A percentile compares a stretch with the other conserved stretches of the same genome.
Evolutionary conservation across 257 asterid genomes (phyloP).

Genomic region (Penstemon barbatus): DNA sequence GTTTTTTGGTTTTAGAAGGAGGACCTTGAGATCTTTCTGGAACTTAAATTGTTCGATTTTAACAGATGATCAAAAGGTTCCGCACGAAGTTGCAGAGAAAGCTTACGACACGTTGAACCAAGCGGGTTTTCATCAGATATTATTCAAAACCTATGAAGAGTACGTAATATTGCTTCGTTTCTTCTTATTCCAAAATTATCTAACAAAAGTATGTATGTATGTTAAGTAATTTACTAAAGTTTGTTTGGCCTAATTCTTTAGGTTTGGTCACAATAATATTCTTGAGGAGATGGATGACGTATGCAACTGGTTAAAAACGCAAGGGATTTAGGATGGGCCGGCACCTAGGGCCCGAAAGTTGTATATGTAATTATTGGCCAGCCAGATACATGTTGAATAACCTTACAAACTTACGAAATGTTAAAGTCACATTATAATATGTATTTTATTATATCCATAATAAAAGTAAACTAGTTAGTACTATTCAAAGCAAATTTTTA

Average conservation of each 20-base stretch:
- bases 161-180: slow-evolving; percentile 22
- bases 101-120: slow-evolving; percentile 67
- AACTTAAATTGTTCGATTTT: slow-evolving; percentile 15
- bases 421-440: too few relatives aligned
- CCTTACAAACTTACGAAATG: too few relatives aligned
- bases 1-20: too few relatives aligned
- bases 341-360: too few relatives aligned
- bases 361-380: too few relatives aligned
- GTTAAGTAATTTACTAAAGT: neutral
- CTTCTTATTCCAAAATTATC: slow-evolving; percentile 7
- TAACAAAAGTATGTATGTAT: neutral
- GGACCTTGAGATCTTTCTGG: neutral
- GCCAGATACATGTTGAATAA: too few relatives aligned
- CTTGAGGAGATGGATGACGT: slow-evolving; percentile 92
- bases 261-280: slow-evolving; percentile 88
- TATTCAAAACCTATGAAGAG: slow-evolving; percentile 76
- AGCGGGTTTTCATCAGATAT: slow-evolving; percentile 71
- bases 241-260: slow-evolving; percentile 25
- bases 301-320: slow-evolving; percentile 69
- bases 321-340: slow-evolving; percentile 42
- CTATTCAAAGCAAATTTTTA: too few relatives aligned
- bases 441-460: too few relatives aligned
- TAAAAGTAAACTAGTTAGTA: too few relatives aligned
- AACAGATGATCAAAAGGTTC: slow-evolving; percentile 81
- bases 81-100: slow-evolving; percentile 67